Conservation (phyloP, 2,329 filamentous ascomycete genomes). For the Aschersonia sp. region DNA sequence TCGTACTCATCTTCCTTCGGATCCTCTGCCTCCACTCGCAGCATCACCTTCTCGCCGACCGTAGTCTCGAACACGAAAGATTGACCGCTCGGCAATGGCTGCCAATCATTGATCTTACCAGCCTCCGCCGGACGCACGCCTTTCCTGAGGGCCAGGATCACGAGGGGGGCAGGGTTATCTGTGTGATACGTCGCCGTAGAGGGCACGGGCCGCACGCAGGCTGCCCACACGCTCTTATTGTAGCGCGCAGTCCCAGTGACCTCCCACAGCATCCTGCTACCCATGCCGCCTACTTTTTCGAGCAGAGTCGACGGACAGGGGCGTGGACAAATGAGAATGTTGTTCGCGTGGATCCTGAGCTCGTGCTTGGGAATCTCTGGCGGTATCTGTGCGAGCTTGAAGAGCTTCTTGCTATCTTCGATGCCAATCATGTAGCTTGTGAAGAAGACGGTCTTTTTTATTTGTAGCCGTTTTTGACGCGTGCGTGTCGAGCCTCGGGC, state of each 20-base stretch:
- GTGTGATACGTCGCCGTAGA: conserved; percentile 56
- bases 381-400: conserved; percentile 53
- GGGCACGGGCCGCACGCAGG: conserved; percentile 58
- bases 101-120: conserved; percentile 70
- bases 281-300: conserved; percentile 75
- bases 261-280: conserved; percentile 70
- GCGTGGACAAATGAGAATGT: conserved; percentile 75
- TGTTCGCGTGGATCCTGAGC: conserved; percentile 72
- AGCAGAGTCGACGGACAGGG: conserved; percentile 59
- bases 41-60: conserved; percentile 73
- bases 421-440: conserved; percentile 77
- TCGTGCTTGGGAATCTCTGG: conserved; percentile 49
- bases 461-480: conserved; percentile 38
- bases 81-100: conserved; percentile 55
- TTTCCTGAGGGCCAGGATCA: conserved; percentile 70
- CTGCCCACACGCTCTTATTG: conserved; percentile 80
- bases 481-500: conserved; percentile 16
- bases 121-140: conserved; percentile 68
- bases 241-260: conserved; percentile 61
- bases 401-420: conserved; percentile 56
- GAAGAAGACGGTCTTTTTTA: conserved; percentile 81
- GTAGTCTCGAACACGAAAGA: conserved; percentile 66
- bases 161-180: conserved; percentile 61
- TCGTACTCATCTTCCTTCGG: conserved; percentile 48
- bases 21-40: conserved; percentile 65